phyloP scores from a whole-genome alignment of 1,284 basidiomycete genomes.

The Cutaneotrichosporon cyanovorans region DNA sequence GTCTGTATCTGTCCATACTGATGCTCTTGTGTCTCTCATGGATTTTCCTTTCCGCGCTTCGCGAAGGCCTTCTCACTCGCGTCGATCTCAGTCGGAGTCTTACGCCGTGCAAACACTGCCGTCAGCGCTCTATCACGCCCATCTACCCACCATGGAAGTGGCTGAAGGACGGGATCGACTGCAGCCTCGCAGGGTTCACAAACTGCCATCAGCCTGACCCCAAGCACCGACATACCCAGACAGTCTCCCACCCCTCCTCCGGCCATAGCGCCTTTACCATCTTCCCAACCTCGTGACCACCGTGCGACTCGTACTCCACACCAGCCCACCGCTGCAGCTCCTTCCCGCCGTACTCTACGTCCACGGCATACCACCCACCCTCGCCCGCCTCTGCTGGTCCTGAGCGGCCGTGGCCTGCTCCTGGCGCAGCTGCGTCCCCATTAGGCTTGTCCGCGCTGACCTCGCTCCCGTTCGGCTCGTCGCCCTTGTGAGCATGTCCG shows the following conservation, averaged over 20 bases:
- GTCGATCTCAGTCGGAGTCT: constrained; percentile 42
- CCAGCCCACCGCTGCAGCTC: constrained; percentile 33
- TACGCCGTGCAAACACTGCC: constrained; percentile 38
- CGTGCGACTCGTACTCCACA: constrained; percentile 23
- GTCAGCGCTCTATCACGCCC: too few species aligned
- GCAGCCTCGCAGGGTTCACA: constrained; percentile 37
- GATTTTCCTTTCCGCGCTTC: background rate
- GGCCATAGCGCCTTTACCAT: constrained; percentile 43
- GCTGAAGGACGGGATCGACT: constrained; percentile 40
- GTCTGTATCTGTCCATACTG: too few species aligned
- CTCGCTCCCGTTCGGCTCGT: background rate
- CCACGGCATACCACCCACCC: constrained; percentile 31
- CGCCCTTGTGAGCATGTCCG: background rate
- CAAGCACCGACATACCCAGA: constrained; percentile 30
- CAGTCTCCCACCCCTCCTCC: constrained; percentile 41
- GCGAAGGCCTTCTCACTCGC: constrained; percentile 9
- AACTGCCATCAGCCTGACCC: constrained; percentile 6
- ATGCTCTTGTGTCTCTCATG: too few species aligned
- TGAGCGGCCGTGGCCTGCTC: background rate
- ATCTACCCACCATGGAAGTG: constrained; percentile 32
- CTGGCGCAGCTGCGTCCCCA: background rate
- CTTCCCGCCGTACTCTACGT: constrained; percentile 24
- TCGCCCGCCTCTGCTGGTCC: constrained; percentile 4
- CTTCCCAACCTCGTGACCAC: constrained; percentile 36
- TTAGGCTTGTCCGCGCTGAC: background rate